Percentiles rank a stretch among this genome's conserved stretches.
Conservation (phyloP, 208 protist genomes). For the Trypanosoma boissoni region DNA sequence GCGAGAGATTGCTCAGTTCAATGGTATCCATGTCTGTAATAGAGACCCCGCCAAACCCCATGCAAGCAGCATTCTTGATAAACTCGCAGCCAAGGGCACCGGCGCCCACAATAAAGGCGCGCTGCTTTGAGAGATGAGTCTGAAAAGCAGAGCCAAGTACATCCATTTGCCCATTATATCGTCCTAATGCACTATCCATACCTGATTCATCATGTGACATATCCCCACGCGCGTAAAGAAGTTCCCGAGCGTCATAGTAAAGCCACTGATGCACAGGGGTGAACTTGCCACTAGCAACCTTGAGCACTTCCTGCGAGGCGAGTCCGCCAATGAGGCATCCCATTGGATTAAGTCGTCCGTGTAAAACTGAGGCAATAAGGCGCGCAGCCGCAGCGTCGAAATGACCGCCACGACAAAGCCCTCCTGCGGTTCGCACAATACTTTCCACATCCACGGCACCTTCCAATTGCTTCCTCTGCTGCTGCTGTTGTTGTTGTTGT, state of each 20-base stretch:
- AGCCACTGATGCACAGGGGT: slow-evolving; percentile 95
- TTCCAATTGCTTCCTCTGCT: not conserved
- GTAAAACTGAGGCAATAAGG: slow-evolving; percentile 47
- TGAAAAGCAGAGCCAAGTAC: slow-evolving; percentile 94
- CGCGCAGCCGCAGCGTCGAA: slow-evolving; percentile 27
- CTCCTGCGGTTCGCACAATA: slow-evolving; percentile 29
- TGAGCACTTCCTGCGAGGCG: slow-evolving; percentile 96
- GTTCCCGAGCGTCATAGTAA: slow-evolving; percentile 96
- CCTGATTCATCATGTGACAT: slow-evolving; percentile 21
- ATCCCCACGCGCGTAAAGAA: slow-evolving; percentile 49
- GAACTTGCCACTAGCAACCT: slow-evolving; percentile 95
- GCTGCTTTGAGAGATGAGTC: slow-evolving; percentile 71
- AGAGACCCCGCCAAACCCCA: slow-evolving; percentile 94
- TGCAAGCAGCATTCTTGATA: slow-evolving; percentile 98
- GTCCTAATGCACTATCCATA: slow-evolving; percentile 21
- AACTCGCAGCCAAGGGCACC: slow-evolving; percentile 99
- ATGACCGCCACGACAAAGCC: slow-evolving; percentile 1
- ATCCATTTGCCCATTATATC: slow-evolving; percentile 95
- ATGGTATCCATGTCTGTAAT: slow-evolving; percentile 99
- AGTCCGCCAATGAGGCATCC: slow-evolving; percentile 93
- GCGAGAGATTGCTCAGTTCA: slow-evolving; percentile 99
- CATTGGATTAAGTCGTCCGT: slow-evolving; percentile 89
- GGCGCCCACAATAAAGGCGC: slow-evolving; percentile 96
- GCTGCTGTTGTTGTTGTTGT: slow-evolving; percentile 13
- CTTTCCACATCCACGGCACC: not conserved